phyloP scores from a whole-genome alignment of 2,329 filamentous ascomycete species.

The Alternaria panax region DNA sequence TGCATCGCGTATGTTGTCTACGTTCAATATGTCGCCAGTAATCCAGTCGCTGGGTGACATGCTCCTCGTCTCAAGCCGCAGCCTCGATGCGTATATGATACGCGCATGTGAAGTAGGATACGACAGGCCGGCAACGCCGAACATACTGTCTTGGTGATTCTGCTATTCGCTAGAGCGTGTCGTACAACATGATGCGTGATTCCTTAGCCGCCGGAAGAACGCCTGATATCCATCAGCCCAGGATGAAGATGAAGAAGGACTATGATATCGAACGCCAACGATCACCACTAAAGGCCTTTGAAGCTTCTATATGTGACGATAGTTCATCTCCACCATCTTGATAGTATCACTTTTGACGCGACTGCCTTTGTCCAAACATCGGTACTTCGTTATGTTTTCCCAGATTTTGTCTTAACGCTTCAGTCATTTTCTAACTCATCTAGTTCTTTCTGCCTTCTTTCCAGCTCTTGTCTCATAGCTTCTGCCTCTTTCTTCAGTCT shows the following conservation, averaged over 20 bases:
- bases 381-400: not conserved
- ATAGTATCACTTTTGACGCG: not conserved
- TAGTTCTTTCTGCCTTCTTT: constrained; percentile 40
- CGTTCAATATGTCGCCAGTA: too few species aligned
- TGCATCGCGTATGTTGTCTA: too few species aligned
- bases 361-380: not conserved
- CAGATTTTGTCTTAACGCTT: not conserved
- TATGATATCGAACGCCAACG: not conserved
- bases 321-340: not conserved
- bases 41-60: too few species aligned
- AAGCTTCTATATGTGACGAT: not conserved
- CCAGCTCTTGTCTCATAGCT: constrained; percentile 41
- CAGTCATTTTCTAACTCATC: constrained; percentile 42
- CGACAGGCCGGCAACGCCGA: not conserved
- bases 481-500: constrained; percentile 42
- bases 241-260: accelerated
- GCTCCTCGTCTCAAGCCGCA: too few species aligned
- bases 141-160: not conserved
- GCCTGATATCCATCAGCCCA: not conserved
- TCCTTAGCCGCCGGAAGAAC: not conserved
- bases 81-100: too few species aligned
- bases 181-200: not conserved
- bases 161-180: not conserved
- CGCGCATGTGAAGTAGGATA: too few species aligned
- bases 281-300: not conserved